Evolutionary conservation across 164 flowering plant species (phyloP), one percentile per base, ranked within the genome.

Genomic region (Santalum album): DNA sequence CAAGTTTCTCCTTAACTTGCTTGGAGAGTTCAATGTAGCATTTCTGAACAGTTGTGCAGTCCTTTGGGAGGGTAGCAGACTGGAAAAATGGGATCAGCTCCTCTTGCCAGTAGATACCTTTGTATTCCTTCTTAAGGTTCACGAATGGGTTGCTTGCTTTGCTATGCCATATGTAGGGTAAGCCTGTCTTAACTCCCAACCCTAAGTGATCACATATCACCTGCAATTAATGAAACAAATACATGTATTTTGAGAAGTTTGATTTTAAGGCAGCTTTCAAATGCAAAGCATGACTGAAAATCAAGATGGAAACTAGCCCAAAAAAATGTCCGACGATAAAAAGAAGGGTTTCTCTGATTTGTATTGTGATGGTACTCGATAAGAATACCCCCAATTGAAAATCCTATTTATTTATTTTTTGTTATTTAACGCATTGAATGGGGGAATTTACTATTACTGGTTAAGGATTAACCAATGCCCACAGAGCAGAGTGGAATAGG

Each of bases 121-220:
- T 62, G 60, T 67, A 67, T 32, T 67, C 71, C 52, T 67, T 67
- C 54, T 62, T 67, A 0, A 67, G 67, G 55, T 65, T 65, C 12
- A 65, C 69, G 35, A 65, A 65, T 29, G 69, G 64, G 38, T 65
- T 65, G 64, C 69, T 65, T 7, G 69, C 69, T 25, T 65, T 65
- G 60, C 69, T 65, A 64, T 65, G 69, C 59, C 55, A 60, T 39
- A 68, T 68, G 60, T 68, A 68, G 16, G 71, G 67, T 12, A 68
- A 57, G 9, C 70, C 70, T 11, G 70, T 62, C 65, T 62, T 62
- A 16, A 62, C 63, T 49, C 70, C 70, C 50, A 17, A 51, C 20
- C 71, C 71, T 23, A 68, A n/a, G 50, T 68, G 67, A 25, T 68
- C 67, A n/a, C 67, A 64, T 52, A 64, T 64, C 12, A 64, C 67